Evolutionary conservation across 23 red algal species (phyloP).

Genomic region (Gracilariopsis chorda): DNA sequence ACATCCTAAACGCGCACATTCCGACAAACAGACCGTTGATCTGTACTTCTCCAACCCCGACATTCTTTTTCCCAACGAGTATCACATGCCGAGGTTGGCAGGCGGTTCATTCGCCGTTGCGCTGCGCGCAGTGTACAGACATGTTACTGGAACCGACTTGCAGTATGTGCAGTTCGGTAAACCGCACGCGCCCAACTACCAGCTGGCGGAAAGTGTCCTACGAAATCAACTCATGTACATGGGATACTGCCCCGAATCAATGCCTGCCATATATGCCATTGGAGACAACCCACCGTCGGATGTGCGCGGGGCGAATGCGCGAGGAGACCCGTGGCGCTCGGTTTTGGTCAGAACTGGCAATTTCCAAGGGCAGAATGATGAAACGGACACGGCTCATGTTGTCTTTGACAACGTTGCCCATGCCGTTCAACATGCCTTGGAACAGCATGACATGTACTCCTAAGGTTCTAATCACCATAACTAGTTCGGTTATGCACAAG

Average conservation of each 20-base stretch:
- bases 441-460: not conserved
- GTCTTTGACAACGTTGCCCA: constrained; percentile 62
- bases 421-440: constrained; percentile 35
- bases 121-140: constrained; percentile 33
- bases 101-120: constrained; percentile 67
- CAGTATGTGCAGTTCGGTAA: constrained; percentile 66
- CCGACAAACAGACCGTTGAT: constrained; percentile 25
- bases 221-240: constrained; percentile 22
- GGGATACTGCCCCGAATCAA: constrained; percentile 1
- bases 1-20: not conserved
- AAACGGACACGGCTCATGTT: constrained; percentile 53
- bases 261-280: constrained; percentile 22
- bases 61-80: constrained; percentile 64
- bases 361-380: constrained; percentile 67
- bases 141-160: constrained; percentile 19
- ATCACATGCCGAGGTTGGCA: constrained; percentile 57
- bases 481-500: no score
- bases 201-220: constrained; percentile 30
- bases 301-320: constrained; percentile 69
- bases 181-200: constrained; percentile 60
- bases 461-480: no score
- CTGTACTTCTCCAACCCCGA: constrained; percentile 77
- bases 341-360: constrained; percentile 77
- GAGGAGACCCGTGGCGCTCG: constrained; percentile 47
- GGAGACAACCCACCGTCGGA: constrained; percentile 86